Percentiles rank a stretch among this genome's conserved stretches.
Evolutionary conservation across 352 stramenopile species (phyloP).

Genomic region (Pythium vanterpoolii): DNA sequence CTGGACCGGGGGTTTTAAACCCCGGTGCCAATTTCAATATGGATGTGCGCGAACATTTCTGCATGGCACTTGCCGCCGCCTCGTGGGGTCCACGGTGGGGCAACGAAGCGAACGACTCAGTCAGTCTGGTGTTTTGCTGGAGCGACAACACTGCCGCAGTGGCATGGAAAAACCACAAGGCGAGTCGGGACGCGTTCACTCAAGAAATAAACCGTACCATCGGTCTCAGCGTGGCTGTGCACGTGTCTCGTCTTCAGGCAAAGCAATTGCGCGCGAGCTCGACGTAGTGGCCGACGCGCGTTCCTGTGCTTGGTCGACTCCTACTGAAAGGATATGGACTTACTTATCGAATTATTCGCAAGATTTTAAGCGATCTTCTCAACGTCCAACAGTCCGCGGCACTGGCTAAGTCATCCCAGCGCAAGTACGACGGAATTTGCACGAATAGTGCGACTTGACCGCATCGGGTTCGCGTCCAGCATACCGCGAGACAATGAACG

Average conservation of each 20-base stretch:
- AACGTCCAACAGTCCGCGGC: not conserved
- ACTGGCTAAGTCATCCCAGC: not conserved
- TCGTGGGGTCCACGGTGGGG: conserved; percentile 23
- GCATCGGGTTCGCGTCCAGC: not conserved
- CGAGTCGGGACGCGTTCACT: conserved; percentile 6
- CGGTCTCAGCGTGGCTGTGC: conserved; percentile 16
- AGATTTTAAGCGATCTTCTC: conserved; percentile 3
- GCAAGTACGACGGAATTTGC: not conserved
- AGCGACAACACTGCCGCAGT: conserved; percentile 30
- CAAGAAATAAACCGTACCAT: conserved; percentile 39
- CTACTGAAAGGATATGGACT: conserved; percentile 1
- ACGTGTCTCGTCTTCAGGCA: conserved; percentile 16
- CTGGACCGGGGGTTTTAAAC: not conserved
- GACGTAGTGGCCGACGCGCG: conserved; percentile 31
- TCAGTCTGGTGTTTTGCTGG: conserved; percentile 28
- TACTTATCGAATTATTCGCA: not conserved
- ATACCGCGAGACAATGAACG: not conserved
- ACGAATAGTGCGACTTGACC: conserved; percentile 1
- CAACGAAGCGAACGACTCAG: not conserved
- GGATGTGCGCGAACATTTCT: conserved; percentile 31
- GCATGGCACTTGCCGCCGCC: conserved; percentile 21
- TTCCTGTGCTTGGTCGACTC: conserved; percentile 18
- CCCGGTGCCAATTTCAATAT: conserved; percentile 21
- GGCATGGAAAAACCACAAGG: conserved; percentile 4
- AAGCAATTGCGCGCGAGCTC: conserved; percentile 9